Evolutionary conservation across 1,284 basidiomycete genomes (phyloP), one percentile per base, ranked within the genome.

Genomic region (Ceratobasidium sp.): DNA sequence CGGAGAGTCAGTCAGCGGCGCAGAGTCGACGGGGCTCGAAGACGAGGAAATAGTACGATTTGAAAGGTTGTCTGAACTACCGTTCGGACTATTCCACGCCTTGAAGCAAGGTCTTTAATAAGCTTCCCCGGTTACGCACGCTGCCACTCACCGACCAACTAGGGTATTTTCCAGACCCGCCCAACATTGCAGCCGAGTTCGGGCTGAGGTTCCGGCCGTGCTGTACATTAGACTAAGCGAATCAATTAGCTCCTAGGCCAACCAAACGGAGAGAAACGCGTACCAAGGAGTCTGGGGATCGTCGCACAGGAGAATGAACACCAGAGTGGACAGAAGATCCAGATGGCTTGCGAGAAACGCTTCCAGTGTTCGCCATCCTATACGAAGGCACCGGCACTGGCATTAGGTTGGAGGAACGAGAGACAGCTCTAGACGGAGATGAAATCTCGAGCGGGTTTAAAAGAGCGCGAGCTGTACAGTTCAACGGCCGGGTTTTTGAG

Each of bases 111-210:
- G 29, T 61, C 11, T 49, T 66, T 74, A 62, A 66, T 68, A 34
- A 77, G 75, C 73, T 27, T 75, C 54, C 22, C 3, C 51, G 71
- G 53, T 24, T 19, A 29, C 34, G 16, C 64, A 73, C 24, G 24
- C 22, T 41, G 31, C 29, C 14, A 83, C 88, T 75, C 76, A 89
- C 91, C 86, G 90, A 89, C 91, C 91, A 92, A 59, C 89, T 87
- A 71, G 88, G 83, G 80, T 86, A 72, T 34, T 72, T 72, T 24
- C 43, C 58, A 37, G 68, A 37, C 34, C 27, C 41, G 16, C 68
- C 68, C 31, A 72, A 31, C 68, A 72, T 72, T 29, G 54, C 68
- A 37, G 68, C 58, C 43, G 68, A 72, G 43, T 61, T 72, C 27
- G 68, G 68, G 39, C 58, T 72, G 9, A 72, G 68, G 68, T 72